Conservation (phyloP, 495 filamentous ascomycete genomes). For the Glarea lozoyensis region DNA sequence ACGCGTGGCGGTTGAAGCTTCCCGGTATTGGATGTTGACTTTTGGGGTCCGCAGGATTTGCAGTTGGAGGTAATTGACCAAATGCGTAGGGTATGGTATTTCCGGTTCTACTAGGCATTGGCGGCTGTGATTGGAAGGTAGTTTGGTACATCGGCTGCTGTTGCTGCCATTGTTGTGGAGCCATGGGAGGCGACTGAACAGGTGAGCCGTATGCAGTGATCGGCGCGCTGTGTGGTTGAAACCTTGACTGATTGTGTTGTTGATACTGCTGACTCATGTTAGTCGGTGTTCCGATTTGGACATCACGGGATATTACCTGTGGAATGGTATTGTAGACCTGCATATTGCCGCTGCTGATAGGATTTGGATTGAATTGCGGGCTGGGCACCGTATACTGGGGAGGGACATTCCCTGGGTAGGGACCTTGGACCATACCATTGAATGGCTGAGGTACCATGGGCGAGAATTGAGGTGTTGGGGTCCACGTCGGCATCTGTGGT, state of each 20-base stretch:
- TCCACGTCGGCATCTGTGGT: conserved; percentile 41
- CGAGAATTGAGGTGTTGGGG: conserved; percentile 34
- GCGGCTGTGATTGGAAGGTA: conserved; percentile 14
- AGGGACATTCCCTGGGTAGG: conserved; percentile 13
- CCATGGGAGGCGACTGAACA: conserved; percentile 26
- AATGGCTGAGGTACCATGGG: conserved; percentile 33
- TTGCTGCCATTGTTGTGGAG: conserved; percentile 23
- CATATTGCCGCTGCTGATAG: conserved; percentile 28
- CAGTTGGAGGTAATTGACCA: conserved; percentile 65
- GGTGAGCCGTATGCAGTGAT: conserved; percentile 32
- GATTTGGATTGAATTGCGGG: conserved; percentile 25
- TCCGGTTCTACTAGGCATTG: conserved; percentile 12
- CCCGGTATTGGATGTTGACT: conserved; percentile 71
- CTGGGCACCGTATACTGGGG: conserved; percentile 19
- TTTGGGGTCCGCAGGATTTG: conserved; percentile 54
- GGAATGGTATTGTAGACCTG: conserved; percentile 15
- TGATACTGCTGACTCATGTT: conserved; percentile 19
- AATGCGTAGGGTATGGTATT: conserved; percentile 55
- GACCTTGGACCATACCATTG: conserved; percentile 19
- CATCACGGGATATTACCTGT: conserved; percentile 17
- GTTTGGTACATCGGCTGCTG: conserved; percentile 19
- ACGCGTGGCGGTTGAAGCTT: conserved; percentile 72
- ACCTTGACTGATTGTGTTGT: conserved; percentile 22
- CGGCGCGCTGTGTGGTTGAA: conserved; percentile 24
- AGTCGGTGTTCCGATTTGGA: conserved; percentile 1